phyloP scores from a whole-genome alignment of 1,284 basidiomycete genomes.

The Wolfiporia cocos region DNA sequence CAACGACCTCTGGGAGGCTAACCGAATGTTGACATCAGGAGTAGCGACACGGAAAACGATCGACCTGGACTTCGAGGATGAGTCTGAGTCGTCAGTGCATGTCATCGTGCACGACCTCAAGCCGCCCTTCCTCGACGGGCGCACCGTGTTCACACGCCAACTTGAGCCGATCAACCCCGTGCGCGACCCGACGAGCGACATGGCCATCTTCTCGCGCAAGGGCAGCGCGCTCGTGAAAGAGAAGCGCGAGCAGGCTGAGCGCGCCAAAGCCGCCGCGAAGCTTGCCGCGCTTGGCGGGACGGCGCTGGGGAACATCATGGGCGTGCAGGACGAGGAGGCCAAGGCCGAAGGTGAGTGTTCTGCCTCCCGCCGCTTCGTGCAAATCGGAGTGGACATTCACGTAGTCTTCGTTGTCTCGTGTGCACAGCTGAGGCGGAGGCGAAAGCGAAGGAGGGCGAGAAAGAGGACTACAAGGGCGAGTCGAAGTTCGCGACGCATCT shows the following conservation, averaged over 20 bases:
- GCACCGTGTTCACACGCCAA: conserved; percentile 94
- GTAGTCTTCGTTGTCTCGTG: conserved; percentile 33
- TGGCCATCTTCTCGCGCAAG: conserved; percentile 95
- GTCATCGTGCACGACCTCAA: conserved; percentile 97
- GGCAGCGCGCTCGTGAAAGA: conserved; percentile 92
- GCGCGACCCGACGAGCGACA: conserved; percentile 87
- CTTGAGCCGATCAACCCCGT: conserved; percentile 97
- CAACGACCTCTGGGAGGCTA: conserved; percentile 97
- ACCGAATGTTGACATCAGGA: conserved; percentile 94
- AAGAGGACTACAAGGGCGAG: conserved; percentile 81
- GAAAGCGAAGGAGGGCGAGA: conserved; percentile 29
- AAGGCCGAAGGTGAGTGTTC: conserved; percentile 70
- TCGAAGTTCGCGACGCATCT: conserved; percentile 95
- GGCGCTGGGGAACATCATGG: conserved; percentile 93
- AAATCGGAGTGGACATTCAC: conserved; percentile 71
- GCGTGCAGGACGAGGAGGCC: conserved; percentile 92
- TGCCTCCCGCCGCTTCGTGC: conserved; percentile 11
- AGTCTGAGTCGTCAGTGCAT: conserved; percentile 92
- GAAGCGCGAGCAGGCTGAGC: conserved; percentile 92
- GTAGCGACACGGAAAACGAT: conserved; percentile 82
- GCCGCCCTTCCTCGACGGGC: conserved; percentile 96
- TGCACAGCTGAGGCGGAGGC: conserved; percentile 55
- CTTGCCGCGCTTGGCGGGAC: conserved; percentile 92
- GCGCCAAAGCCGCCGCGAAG: conserved; percentile 94
- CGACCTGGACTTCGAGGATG: conserved; percentile 90